Evolutionary conservation across 495 filamentous ascomycete genomes (phyloP).

Genomic region (Astrothelium macrocarpum): DNA sequence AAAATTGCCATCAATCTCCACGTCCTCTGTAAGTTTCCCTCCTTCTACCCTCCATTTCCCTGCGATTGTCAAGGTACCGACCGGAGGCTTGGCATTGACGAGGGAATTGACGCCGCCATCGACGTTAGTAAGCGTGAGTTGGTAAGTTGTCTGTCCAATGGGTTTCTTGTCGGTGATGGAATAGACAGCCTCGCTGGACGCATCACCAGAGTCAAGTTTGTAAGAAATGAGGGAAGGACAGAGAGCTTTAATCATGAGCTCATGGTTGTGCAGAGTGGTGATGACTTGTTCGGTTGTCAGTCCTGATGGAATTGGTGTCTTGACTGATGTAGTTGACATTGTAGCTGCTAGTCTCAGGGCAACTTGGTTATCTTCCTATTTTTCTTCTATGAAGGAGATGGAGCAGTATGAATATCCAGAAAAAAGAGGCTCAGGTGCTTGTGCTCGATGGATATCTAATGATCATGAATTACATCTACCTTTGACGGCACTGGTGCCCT

Average conservation of each 20-base stretch:
- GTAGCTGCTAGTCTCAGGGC: background rate
- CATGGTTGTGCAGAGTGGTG: constrained; percentile 25
- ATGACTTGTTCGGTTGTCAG: constrained; percentile 13
- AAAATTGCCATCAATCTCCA: constrained; percentile 26
- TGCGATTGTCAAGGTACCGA: constrained; percentile 23
- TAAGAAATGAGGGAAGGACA: constrained; percentile 19
- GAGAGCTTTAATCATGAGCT: constrained; percentile 25
- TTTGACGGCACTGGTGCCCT: background rate
- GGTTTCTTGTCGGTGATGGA: constrained; percentile 26
- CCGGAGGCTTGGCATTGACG: constrained; percentile 24
- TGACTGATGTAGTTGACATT: constrained; percentile 26
- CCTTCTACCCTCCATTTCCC: constrained; percentile 23
- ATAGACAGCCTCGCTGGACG: constrained; percentile 17
- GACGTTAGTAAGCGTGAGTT: constrained; percentile 24
- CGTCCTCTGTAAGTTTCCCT: constrained; percentile 20
- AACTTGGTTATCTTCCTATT: background rate
- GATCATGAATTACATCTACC: background rate
- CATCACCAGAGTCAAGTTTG: constrained; percentile 19
- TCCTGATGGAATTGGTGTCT: constrained; percentile 18
- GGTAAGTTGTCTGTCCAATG: constrained; percentile 25
- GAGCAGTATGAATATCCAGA: background rate
- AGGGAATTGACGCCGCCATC: constrained; percentile 22
- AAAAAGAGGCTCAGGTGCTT: background rate
- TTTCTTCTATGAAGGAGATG: background rate
- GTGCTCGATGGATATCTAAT: background rate